These are phyloP conservation scores for Lichtheimia ramosa DNA, from an alignment of 371 early-diverging fungal species.

Conservation along the genomic window DNA sequence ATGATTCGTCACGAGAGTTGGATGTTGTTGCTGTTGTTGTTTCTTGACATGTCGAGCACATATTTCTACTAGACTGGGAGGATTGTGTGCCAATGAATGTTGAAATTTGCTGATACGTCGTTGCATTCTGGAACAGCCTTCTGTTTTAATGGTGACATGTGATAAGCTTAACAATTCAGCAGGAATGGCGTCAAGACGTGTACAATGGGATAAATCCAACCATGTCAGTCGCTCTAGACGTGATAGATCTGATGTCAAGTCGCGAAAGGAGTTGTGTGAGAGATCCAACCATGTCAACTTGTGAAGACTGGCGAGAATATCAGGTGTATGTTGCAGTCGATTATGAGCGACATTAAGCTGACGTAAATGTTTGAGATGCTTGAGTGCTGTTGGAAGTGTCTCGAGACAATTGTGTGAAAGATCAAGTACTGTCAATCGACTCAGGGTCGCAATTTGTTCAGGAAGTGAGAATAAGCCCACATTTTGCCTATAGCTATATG, in stretches of 20 bases:
- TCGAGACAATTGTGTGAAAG: slow-evolving; percentile 43
- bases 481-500: slow-evolving; percentile 17
- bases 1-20: background rate
- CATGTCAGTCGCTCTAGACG: slow-evolving; percentile 15
- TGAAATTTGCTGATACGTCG: slow-evolving; percentile 1
- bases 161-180: slow-evolving; percentile 26
- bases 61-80: slow-evolving; percentile 18
- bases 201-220: slow-evolving; percentile 28
- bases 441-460: slow-evolving; percentile 25
- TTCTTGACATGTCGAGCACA: slow-evolving; percentile 15
- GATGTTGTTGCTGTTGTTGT: background rate
- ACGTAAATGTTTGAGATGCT: slow-evolving; percentile 30
- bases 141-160: slow-evolving; percentile 13
- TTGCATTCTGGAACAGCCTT: slow-evolving; percentile 10
- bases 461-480: slow-evolving; percentile 30
- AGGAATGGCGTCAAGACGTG: slow-evolving; percentile 30
- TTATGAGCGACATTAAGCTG: slow-evolving; percentile 41
- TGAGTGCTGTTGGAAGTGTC: slow-evolving; percentile 29
- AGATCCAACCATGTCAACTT: slow-evolving; percentile 36
- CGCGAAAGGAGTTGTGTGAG: slow-evolving; percentile 47
- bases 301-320: slow-evolving; percentile 18
- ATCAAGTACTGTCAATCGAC: slow-evolving; percentile 31
- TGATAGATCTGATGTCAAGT: slow-evolving; percentile 32
- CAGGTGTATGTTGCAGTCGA: slow-evolving; percentile 10
- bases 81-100: slow-evolving; percentile 11